A percentile compares a stretch with the other conserved stretches of the same genome.
Evolutionary conservation across 2,329 filamentous ascomycete genomes (phyloP).

Genomic region (Chaetomium sp.): DNA sequence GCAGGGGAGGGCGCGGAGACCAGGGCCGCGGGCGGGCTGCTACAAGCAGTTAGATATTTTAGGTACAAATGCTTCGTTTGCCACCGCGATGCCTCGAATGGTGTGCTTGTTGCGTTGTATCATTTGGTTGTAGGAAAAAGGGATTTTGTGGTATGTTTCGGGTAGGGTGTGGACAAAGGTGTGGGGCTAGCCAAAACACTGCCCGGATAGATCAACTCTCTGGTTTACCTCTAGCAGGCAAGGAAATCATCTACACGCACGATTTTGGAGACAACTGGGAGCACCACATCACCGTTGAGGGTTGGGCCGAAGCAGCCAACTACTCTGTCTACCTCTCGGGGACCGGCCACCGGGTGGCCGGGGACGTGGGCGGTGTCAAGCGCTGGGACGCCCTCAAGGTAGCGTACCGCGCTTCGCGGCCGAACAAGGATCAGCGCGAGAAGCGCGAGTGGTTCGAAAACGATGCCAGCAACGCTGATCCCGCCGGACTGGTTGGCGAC

Average conservation of each 20-base stretch:
- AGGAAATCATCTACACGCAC: slow-evolving; percentile 20
- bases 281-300: slow-evolving; percentile 17
- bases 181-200: no score
- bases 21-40: no score
- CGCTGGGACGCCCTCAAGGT: slow-evolving; percentile 29
- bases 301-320: slow-evolving; percentile 2
- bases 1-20: no score
- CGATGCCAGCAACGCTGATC: slow-evolving; percentile 20
- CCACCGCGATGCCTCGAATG: no score
- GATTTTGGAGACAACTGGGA: slow-evolving; percentile 23
- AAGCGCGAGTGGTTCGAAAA: slow-evolving; percentile 27
- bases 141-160: no score
- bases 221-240: no score
- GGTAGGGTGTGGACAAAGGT: neutral
- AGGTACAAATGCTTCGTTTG: no score
- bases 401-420: slow-evolving; percentile 25
- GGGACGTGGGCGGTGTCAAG: slow-evolving; percentile 25
- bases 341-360: slow-evolving; percentile 20
- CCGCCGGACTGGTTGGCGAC: slow-evolving; percentile 21
- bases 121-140: no score
- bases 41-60: no score
- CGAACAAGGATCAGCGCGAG: slow-evolving; percentile 23
- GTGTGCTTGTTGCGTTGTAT: no score
- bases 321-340: slow-evolving; percentile 18
- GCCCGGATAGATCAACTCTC: no score